These are phyloP conservation scores for Leccinum olivaceopallidum DNA, from an alignment of 768 basidiomycete genomes.

Conservation along the genomic window DNA sequence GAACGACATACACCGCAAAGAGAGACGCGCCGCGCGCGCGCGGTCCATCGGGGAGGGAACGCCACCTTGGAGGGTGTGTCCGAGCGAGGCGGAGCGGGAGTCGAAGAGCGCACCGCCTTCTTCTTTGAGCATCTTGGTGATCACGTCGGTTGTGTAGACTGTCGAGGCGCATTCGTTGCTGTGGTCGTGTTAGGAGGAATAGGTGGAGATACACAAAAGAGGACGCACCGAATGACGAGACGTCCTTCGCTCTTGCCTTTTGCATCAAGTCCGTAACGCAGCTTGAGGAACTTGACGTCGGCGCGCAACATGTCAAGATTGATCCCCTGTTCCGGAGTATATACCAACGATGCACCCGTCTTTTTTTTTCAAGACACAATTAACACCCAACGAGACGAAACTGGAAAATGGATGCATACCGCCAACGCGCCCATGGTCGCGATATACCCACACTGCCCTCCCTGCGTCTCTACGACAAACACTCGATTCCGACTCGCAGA, in stretches of 20 bases:
- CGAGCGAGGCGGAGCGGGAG: constrained; percentile 91
- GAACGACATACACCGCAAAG: constrained; percentile 93
- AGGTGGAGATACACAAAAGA: background rate
- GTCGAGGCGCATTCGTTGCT: constrained; percentile 86
- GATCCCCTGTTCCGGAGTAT: constrained; percentile 92
- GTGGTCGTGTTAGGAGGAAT: background rate
- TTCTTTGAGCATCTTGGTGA: constrained; percentile 93
- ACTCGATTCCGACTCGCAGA: constrained; percentile 94
- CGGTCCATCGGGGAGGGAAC: constrained; percentile 95
- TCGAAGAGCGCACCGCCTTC: constrained; percentile 94
- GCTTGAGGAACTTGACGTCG: constrained; percentile 88
- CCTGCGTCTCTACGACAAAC: constrained; percentile 98
- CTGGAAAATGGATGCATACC: constrained; percentile 47
- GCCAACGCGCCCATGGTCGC: constrained; percentile 95
- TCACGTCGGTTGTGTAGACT: constrained; percentile 88
- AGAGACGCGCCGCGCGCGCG: constrained; percentile 84
- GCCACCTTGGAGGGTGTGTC: constrained; percentile 96
- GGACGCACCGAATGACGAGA: constrained; percentile 80
- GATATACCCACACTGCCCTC: constrained; percentile 94
- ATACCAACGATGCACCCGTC: constrained; percentile 92
- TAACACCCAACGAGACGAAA: background rate
- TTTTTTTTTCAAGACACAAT: constrained; percentile 28
- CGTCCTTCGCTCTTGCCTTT: constrained; percentile 93
- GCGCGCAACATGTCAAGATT: constrained; percentile 74
- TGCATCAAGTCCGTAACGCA: constrained; percentile 80